Evolutionary conservation across 768 basidiomycete species (phyloP), one percentile per base, ranked within the genome.

Genomic region (Leccinum sublutescens): DNA sequence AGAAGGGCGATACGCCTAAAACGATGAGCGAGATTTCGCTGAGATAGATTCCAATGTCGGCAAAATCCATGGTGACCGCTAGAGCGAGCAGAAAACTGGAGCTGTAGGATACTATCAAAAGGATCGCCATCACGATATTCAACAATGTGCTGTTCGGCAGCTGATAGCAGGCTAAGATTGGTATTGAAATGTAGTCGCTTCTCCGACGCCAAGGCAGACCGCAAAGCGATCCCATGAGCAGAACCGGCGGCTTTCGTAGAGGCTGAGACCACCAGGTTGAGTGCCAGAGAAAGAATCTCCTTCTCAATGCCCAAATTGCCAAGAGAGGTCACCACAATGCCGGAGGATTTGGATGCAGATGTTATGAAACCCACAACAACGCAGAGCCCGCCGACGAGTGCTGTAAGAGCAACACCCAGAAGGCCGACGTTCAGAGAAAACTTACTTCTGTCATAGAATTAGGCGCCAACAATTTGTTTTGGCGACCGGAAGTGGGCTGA

Each of bases 211-310:
- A 74, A 59, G 7, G 65, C 64, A 15, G 69, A 64, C 21, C 72
- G 67, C 60, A 73, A 36, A 0, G 71, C 63, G 38, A 71, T 65
- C 47, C 57, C 61, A 15, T 73, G 72, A 10, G 64, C 64, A 12
- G 66, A 65, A 4, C 72, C 73, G 9, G 60, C 70, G 3, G 71
- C 62, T 23, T 73, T 73, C 10, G 69, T 73, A 34, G 73, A 75
- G 5, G 57, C 47, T 0, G 66, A 57, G 31, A 73, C 64, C 50
- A 73, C 59, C 15, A 69, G 49, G 27, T 66, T 73, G 51, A 73
- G 68, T 4, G 21, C 66, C 9, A 73, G 61, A 47, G 17, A 43
- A 33, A 71, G 19, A 2, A 62, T 47, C 45, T 75, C 70, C 23
- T 50, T 58, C 53, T 66, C 43, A 59, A 62, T 58, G 29, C 21